Conservation (phyloP, 2,329 filamentous ascomycete species). For the Helotiales sp. region DNA sequence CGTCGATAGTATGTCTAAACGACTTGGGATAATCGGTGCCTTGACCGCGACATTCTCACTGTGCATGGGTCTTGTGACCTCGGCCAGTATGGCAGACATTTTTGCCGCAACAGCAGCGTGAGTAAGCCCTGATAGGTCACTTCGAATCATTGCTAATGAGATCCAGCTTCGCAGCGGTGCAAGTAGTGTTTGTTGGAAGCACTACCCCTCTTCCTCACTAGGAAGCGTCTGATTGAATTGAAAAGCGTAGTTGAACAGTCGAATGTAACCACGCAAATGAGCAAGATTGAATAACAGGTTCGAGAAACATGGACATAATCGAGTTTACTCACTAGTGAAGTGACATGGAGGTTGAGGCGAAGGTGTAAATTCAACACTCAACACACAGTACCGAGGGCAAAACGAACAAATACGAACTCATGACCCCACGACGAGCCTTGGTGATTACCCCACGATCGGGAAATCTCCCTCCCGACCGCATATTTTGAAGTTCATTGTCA, state of each 20-base stretch:
- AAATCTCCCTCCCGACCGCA: not conserved
- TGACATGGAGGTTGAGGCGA: not conserved
- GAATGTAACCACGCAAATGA: too few species aligned
- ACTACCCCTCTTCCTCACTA: too few species aligned
- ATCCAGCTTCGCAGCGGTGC: not conserved
- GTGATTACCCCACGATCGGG: not conserved
- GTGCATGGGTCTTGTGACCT: not conserved
- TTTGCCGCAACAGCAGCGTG: conserved; percentile 18
- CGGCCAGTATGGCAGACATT: conserved; percentile 12
- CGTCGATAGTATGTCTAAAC: conserved; percentile 7
- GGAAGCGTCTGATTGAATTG: too few species aligned
- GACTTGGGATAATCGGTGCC: conserved; percentile 6
- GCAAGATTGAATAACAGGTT: too few species aligned
- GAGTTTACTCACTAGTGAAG: too few species aligned
- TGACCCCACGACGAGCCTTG: too few species aligned
- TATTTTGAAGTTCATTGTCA: not conserved
- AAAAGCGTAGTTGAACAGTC: too few species aligned
- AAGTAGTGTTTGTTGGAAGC: conserved; percentile 5
- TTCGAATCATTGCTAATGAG: not conserved
- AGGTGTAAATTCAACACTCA: not conserved
- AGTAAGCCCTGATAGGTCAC: too few species aligned
- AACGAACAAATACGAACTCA: not conserved
- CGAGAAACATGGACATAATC: too few species aligned
- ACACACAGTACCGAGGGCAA: not conserved
- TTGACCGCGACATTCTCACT: conserved; percentile 9